These are phyloP conservation scores for Debaryomyces coudertii DNA, from an alignment of 1,139 yeast species.

Conservation along the genomic window DNA sequence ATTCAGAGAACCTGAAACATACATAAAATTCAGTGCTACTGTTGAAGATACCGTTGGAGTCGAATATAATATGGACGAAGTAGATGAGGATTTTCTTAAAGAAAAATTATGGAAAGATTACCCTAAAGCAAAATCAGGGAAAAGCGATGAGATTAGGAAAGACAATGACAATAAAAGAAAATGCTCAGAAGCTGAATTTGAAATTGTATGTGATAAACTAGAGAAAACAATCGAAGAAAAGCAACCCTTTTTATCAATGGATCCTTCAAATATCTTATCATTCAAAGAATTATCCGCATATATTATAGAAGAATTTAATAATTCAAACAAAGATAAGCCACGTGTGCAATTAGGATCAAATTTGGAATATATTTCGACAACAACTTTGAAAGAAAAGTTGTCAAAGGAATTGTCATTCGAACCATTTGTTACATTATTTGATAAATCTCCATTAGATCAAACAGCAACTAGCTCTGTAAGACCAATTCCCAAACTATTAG, in stretches of 20 bases:
- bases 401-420: conserved; percentile 43
- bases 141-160: conserved; percentile 19
- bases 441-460: conserved; percentile 43
- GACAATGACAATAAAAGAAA: conserved; percentile 23
- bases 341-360: conserved; percentile 33
- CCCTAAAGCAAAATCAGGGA: conserved; percentile 20
- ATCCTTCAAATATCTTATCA: conserved; percentile 73
- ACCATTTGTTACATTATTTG: conserved; percentile 53
- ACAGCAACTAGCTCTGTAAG: conserved; percentile 33
- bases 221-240: conserved; percentile 75
- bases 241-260: conserved; percentile 88
- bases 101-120: conserved; percentile 41
- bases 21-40: conserved; percentile 89
- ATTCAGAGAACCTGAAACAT: conserved; percentile 74
- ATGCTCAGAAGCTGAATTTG: conserved; percentile 84
- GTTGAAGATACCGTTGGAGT: conserved; percentile 92
- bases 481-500: conserved; percentile 55
- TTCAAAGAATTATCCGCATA: conserved; percentile 67
- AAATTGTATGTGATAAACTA: conserved; percentile 70
- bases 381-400: conserved; percentile 42
- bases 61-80: conserved; percentile 88
- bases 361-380: conserved; percentile 41
- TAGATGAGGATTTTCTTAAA: conserved; percentile 69
- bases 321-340: conserved; percentile 29
- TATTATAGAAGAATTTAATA: conserved; percentile 40